These are phyloP conservation scores for Earliella scabrosa DNA, from an alignment of 1,284 basidiomycete genomes.

Conservation along the genomic window DNA sequence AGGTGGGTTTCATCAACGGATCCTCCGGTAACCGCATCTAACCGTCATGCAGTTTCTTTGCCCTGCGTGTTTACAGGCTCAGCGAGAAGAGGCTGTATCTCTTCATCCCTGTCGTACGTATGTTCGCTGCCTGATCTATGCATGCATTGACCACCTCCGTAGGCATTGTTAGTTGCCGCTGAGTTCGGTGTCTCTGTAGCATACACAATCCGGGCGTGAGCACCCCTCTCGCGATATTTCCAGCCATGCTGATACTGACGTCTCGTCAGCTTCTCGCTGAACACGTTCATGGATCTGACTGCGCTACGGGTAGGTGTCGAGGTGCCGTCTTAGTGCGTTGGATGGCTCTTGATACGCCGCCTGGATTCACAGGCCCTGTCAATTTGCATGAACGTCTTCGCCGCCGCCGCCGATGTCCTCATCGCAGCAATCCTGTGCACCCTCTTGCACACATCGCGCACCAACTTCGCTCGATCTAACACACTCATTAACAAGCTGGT, in stretches of 20 bases:
- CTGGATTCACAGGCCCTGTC: constrained; percentile 57
- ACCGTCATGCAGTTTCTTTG: constrained; percentile 56
- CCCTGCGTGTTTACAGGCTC: constrained; percentile 58
- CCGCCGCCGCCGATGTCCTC: constrained; percentile 52
- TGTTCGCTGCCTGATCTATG: not conserved
- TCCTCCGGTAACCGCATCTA: no score
- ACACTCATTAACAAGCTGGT: constrained; percentile 61
- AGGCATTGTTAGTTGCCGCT: constrained; percentile 47
- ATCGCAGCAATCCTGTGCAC: constrained; percentile 53
- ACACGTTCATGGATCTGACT: constrained; percentile 48
- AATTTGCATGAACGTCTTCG: constrained; percentile 58
- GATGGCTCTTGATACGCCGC: no score
- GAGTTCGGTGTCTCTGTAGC: constrained; percentile 47
- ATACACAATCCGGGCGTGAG: constrained; percentile 25
- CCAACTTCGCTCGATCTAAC: constrained; percentile 60
- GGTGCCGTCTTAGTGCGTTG: no score
- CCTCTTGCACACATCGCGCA: constrained; percentile 53
- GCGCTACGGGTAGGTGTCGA: constrained; percentile 50
- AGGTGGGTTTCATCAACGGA: no score
- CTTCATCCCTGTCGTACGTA: constrained; percentile 44
- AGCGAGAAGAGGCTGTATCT: constrained; percentile 50
- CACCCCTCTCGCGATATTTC: not conserved
- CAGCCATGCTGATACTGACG: not conserved
- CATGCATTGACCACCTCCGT: not conserved
- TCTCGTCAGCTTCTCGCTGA: constrained; percentile 13